Evolutionary conservation across 2,329 filamentous ascomycete species (phyloP).

Genomic region (Orbilia brochopaga): DNA sequence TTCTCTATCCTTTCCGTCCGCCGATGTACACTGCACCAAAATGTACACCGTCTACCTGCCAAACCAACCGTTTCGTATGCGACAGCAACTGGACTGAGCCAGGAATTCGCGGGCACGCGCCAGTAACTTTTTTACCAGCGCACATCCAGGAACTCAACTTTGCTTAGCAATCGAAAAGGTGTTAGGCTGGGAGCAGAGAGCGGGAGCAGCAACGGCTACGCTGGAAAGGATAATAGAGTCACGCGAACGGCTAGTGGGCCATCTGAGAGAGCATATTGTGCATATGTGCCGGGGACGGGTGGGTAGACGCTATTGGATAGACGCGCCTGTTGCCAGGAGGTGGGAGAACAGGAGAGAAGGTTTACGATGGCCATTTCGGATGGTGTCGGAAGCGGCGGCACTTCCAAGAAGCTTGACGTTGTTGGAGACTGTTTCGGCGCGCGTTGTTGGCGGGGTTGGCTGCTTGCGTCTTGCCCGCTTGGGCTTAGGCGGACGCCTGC

Average conservation of each 20-base stretch:
- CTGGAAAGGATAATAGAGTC: conserved; percentile 37
- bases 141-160: not conserved
- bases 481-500: not conserved
- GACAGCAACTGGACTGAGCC: not conserved
- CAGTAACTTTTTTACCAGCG: not conserved
- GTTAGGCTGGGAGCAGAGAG: conserved; percentile 8
- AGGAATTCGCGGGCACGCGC: not conserved
- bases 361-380: conserved; percentile 19
- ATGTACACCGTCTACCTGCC: not conserved
- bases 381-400: conserved; percentile 44
- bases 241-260: conserved; percentile 40
- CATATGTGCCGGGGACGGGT: conserved; percentile 16
- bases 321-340: conserved; percentile 16
- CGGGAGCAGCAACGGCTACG: conserved; percentile 15
- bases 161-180: conserved; percentile 23
- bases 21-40: conserved; percentile 6
- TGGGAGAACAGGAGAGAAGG: conserved; percentile 8
- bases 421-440: conserved; percentile 1
- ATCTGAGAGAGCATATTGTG: conserved; percentile 12
- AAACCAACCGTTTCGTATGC: not conserved
- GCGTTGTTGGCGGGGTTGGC: conserved; percentile 8
- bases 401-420: conserved; percentile 6
- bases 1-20: conserved; percentile 17
- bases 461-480: not conserved
- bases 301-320: conserved; percentile 17